Evolutionary conservation across 2,329 filamentous ascomycete genomes (phyloP), one percentile per base, ranked within the genome.

Genomic region (Penicillium carneum): DNA sequence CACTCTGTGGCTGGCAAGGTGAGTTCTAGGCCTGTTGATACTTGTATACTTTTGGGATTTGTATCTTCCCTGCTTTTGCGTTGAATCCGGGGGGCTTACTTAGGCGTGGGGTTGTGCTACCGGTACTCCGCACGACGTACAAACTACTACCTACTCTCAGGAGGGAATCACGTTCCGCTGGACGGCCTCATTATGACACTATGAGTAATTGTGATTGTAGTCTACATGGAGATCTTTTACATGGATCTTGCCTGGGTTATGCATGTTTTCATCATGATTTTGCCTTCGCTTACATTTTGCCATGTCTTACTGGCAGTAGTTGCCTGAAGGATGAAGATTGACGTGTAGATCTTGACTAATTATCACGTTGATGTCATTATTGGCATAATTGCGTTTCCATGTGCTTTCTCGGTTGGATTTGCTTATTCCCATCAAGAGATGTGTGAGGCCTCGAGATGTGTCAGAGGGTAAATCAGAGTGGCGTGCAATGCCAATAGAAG

Each of bases 101-200:
- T 29, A 11, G 4, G 7, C 47, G 26, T 34, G 9, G 6, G 33
- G 36, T 34, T 10, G 39, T 34, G 29, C 18, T 38, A 45, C 18
- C 12, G 51, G 18, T 43, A 43, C 18, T 45, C 10, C 1, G n/a
- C 14, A 10, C 11, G 1, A 18, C 20, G 29, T 34, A 34, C 3
- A 23, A 6, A 23, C 6, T 49, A 49, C 31, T 20, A 20, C 9
- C 12, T 49, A 36, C 20, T 36, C 1, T 20, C 3, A 26, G 29
- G 11, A 16, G 26, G 49, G 57, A 36, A 47, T 18, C 31, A 23
- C 16, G 36, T 52, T 57, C 51, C 58, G 39, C 26, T 42, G 36
- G 29, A 34, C 57, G 59, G 61, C 61, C 56, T 65, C 61, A 67
- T 65, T 39, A 63, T 67, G 67, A 68, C 66, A 63, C 34, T 45